Percentiles rank a stretch among this genome's conserved stretches.
These are phyloP conservation scores for Chara braunii DNA, from an alignment of 139 green algal species.

Conservation along the genomic window DNA sequence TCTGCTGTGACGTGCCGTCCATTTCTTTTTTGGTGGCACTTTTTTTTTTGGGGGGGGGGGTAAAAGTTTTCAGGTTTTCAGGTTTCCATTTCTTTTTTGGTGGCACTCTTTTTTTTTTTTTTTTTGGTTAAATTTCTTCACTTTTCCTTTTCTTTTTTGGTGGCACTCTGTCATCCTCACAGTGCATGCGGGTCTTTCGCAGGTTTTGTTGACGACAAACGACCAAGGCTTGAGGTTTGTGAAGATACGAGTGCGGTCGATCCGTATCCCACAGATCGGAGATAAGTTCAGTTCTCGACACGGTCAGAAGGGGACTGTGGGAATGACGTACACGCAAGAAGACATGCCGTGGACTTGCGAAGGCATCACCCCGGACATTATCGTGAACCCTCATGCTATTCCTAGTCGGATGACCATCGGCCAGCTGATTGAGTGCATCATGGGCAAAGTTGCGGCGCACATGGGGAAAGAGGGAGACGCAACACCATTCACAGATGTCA, in stretches of 20 bases:
- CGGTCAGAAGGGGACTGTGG: constrained; percentile 94
- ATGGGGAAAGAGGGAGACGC: constrained; percentile 90
- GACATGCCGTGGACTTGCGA: constrained; percentile 47
- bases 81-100: neutral
- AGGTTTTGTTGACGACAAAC: constrained; percentile 80
- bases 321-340: constrained; percentile 87
- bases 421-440: constrained; percentile 93
- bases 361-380: constrained; percentile 91
- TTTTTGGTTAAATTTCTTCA: neutral
- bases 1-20: too few relatives aligned
- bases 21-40: too few relatives aligned
- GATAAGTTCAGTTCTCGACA: constrained; percentile 96
- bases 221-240: constrained; percentile 81
- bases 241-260: constrained; percentile 88
- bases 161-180: neutral
- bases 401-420: constrained; percentile 99
- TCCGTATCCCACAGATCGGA: constrained; percentile 95
- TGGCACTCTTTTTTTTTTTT: constrained; percentile 2
- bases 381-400: constrained; percentile 98
- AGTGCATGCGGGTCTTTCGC: neutral
- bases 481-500: constrained; percentile 95
- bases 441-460: constrained; percentile 85
- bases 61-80: neutral
- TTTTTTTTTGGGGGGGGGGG: too few relatives aligned
- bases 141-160: neutral